A percentile compares a stretch with the other conserved stretches of the same genome.
Evolutionary conservation across 1,284 basidiomycete genomes (phyloP).

Genomic region (Sanguinoderma infundibulare): DNA sequence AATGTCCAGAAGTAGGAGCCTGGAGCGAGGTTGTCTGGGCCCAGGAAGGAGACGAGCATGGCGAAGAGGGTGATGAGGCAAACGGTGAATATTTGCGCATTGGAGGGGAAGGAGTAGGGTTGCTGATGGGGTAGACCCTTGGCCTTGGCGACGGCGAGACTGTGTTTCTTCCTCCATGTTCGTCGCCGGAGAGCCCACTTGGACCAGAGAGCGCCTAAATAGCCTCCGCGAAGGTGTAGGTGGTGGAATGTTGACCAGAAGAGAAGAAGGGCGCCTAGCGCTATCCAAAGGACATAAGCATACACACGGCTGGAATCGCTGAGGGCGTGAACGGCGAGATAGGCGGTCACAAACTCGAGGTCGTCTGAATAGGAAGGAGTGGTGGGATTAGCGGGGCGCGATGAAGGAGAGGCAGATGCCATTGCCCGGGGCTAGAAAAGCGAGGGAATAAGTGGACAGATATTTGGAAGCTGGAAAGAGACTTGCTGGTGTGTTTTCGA

Average conservation of each 20-base stretch:
- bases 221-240: slow-evolving; percentile 45
- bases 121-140: slow-evolving; percentile 44
- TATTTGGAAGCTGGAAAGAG: not conserved
- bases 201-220: slow-evolving; percentile 53
- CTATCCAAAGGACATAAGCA: slow-evolving; percentile 58
- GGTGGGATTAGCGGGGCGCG: slow-evolving; percentile 43
- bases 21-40: slow-evolving; percentile 79
- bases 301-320: slow-evolving; percentile 57
- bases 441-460: slow-evolving; percentile 9
- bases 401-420: slow-evolving; percentile 28
- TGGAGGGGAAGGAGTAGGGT: slow-evolving; percentile 60
- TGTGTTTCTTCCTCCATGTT: slow-evolving; percentile 50
- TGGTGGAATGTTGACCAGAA: slow-evolving; percentile 45
- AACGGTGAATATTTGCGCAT: slow-evolving; percentile 59
- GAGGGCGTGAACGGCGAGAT: slow-evolving; percentile 57
- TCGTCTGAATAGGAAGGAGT: slow-evolving; percentile 50
- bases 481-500: not conserved
- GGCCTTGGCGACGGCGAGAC: slow-evolving; percentile 36
- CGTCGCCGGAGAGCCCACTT: slow-evolving; percentile 60
- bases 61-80: slow-evolving; percentile 46
- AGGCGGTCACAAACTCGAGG: slow-evolving; percentile 59
- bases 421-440: slow-evolving; percentile 1
- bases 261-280: slow-evolving; percentile 46
- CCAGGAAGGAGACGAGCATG: slow-evolving; percentile 57
- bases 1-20: slow-evolving; percentile 47